These are phyloP conservation scores for Rhizophagus sp. DNA, from an alignment of 192 early-diverging fungal genomes.

Conservation along the genomic window DNA sequence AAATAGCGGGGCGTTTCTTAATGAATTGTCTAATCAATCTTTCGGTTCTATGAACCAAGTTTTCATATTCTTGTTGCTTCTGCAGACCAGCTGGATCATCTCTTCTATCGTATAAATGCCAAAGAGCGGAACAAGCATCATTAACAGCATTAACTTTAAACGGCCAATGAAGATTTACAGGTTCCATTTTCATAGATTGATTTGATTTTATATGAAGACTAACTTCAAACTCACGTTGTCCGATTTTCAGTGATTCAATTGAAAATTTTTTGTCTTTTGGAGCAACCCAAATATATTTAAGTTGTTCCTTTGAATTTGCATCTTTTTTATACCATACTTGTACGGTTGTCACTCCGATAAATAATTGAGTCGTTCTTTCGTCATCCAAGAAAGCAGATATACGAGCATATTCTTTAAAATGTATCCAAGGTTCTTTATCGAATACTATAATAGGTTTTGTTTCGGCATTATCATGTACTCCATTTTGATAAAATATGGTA, in stretches of 20 bases:
- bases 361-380: background rate
- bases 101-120: background rate
- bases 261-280: background rate
- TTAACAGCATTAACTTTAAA: background rate
- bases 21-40: background rate
- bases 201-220: background rate
- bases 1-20: background rate
- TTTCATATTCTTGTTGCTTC: slow-evolving; percentile 7
- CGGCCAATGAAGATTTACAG: slow-evolving; percentile 8
- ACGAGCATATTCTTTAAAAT: background rate
- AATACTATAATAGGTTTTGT: background rate
- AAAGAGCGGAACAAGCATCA: slow-evolving; percentile 2
- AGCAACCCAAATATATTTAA: slow-evolving; percentile 10
- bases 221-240: background rate
- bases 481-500: slow-evolving; percentile 3
- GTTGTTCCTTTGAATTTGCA: background rate
- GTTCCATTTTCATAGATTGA: background rate
- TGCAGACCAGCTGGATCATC: background rate
- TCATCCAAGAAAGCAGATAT: background rate
- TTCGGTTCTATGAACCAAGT: background rate
- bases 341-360: slow-evolving; percentile 4
- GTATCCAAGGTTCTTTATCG: slow-evolving; percentile 23
- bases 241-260: background rate
- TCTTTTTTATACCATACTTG: slow-evolving; percentile 14
- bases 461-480: background rate